phyloP scores from a whole-genome alignment of 2,329 filamentous ascomycete species.

The Xylariaceae sp. region DNA sequence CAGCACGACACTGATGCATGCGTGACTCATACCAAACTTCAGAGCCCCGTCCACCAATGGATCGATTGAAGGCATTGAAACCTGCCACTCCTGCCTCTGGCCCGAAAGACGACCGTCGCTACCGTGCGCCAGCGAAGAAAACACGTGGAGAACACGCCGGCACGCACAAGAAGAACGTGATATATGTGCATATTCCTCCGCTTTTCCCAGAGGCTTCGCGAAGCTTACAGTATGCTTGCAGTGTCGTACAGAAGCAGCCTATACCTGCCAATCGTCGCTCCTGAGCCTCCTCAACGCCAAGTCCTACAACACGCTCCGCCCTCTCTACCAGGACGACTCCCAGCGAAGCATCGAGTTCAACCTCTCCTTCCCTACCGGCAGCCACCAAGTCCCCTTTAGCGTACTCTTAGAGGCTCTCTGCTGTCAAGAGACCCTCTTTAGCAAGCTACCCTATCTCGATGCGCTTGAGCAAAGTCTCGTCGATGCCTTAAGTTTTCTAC shows the following conservation, averaged over 20 bases:
- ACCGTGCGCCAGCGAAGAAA: neutral
- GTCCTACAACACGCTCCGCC: constrained; percentile 8
- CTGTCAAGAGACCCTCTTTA: constrained; percentile 1
- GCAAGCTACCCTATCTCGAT: constrained; percentile 3
- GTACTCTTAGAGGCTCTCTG: constrained; percentile 2
- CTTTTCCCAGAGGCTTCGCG: too few relatives aligned
- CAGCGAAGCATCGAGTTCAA: constrained; percentile 5
- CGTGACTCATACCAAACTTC: too few relatives aligned
- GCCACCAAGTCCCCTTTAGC: constrained; percentile 3
- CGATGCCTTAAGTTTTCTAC: constrained; percentile 2
- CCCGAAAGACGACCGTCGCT: neutral
- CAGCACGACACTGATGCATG: too few relatives aligned
- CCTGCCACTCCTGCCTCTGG: neutral
- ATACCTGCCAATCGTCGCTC: constrained; percentile 8
- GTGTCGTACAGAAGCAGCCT: constrained; percentile 6
- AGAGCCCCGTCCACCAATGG: constrained; percentile 7
- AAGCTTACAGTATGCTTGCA: neutral
- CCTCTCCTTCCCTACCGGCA: neutral
- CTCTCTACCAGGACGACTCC: constrained; percentile 10
- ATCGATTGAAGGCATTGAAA: constrained; percentile 1
- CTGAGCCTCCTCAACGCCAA: constrained; percentile 8
- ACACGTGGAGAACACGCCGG: constrained; percentile 1
- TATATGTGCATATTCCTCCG: neutral
- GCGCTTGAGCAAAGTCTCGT: constrained; percentile 5
- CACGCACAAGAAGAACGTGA: neutral